These are phyloP conservation scores for Metschnikowia cubensis DNA, from an alignment of 805 yeast genomes.

Conservation along the genomic window DNA sequence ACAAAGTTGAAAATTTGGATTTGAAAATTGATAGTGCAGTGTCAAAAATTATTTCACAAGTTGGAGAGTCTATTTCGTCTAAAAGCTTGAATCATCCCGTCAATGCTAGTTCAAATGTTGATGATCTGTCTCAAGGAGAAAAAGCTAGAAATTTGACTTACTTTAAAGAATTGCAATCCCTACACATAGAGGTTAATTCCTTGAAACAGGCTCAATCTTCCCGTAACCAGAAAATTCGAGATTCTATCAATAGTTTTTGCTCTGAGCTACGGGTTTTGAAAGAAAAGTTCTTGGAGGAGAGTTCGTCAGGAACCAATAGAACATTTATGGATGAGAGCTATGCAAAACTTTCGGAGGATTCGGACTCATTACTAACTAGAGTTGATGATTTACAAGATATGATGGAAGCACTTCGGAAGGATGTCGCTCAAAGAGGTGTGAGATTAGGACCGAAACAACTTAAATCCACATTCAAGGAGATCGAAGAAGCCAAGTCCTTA, in stretches of 20 bases:
- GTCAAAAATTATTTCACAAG: conserved; percentile 8
- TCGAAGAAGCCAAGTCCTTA: conserved; percentile 51
- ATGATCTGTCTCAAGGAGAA: not conserved
- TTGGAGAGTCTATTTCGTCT: conserved; percentile 8
- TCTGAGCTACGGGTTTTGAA: conserved; percentile 51
- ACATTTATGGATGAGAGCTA: conserved; percentile 76
- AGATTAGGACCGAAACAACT: conserved; percentile 74
- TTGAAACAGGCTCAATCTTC: conserved; percentile 53
- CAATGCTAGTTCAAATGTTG: not conserved
- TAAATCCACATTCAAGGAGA: conserved; percentile 59
- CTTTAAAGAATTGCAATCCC: conserved; percentile 22
- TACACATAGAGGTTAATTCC: conserved; percentile 57
- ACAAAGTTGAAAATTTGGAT: conserved; percentile 7
- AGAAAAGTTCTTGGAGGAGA: conserved; percentile 36
- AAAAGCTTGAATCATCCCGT: not conserved
- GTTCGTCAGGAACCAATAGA: conserved; percentile 37
- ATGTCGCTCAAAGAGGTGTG: conserved; percentile 88
- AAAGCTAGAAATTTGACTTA: conserved; percentile 12
- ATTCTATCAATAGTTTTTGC: conserved; percentile 41
- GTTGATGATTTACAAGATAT: conserved; percentile 92
- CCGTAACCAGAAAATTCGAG: conserved; percentile 40
- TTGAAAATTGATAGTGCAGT: conserved; percentile 9
- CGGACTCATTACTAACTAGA: conserved; percentile 67
- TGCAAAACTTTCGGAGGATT: conserved; percentile 64
- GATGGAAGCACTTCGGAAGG: conserved; percentile 83